Evolutionary conservation across 208 protist genomes (phyloP).

Genomic region (Leishmania major): DNA sequence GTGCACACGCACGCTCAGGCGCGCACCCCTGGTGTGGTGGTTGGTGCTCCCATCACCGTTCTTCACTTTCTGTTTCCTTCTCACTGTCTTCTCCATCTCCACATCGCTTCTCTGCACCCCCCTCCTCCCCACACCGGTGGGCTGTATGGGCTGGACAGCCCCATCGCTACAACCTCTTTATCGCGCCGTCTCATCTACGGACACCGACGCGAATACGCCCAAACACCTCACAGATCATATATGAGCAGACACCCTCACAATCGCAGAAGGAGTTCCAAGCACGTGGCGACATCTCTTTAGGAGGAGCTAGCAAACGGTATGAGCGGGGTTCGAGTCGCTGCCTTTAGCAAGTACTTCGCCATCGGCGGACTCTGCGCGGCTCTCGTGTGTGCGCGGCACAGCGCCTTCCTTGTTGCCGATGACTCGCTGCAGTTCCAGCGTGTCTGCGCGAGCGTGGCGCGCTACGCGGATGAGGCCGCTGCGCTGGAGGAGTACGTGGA

Average conservation of each 20-base stretch:
- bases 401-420: constrained; percentile 38
- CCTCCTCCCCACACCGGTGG: neutral
- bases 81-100: neutral
- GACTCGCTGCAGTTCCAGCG: constrained; percentile 42
- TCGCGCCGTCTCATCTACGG: neutral
- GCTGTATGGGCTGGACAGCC: neutral
- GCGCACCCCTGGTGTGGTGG: neutral
- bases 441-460: constrained; percentile 34
- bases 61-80: neutral
- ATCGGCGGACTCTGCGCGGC: constrained; percentile 38
- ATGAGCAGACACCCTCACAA: neutral
- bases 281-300: neutral
- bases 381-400: constrained; percentile 57
- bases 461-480: constrained; percentile 39
- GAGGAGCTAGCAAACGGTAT: constrained; percentile 12
- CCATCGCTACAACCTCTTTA: neutral
- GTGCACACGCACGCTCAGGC: neutral
- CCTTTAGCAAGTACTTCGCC: constrained; percentile 65
- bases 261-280: neutral
- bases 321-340: constrained; percentile 46
- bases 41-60: neutral
- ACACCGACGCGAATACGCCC: neutral
- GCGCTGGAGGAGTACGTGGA: constrained; percentile 49
- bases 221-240: neutral
- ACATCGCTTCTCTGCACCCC: neutral